Conservation (phyloP, 2,329 filamentous ascomycete genomes). For the Dichotomopilus funicola region DNA sequence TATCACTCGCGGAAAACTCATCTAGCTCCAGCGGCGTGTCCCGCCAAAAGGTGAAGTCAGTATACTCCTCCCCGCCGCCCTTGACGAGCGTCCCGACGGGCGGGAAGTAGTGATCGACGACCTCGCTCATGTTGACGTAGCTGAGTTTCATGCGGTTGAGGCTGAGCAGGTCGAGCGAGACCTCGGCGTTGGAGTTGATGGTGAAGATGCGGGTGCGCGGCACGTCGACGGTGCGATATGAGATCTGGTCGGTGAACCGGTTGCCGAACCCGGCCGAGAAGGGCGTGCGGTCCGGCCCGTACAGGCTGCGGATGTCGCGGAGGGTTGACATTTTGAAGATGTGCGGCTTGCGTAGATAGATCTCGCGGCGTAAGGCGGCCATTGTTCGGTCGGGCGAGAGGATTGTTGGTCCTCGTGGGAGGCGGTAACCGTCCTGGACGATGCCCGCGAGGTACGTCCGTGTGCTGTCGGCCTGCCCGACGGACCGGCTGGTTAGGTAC, state of each 20-base stretch:
- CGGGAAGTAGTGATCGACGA: slow-evolving; percentile 97
- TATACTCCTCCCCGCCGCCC: slow-evolving; percentile 87
- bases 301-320: slow-evolving; percentile 86
- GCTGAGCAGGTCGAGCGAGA: slow-evolving; percentile 81
- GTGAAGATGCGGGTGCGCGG: slow-evolving; percentile 89
- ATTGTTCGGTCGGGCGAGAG: slow-evolving; percentile 93
- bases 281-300: slow-evolving; percentile 67
- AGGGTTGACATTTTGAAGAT: slow-evolving; percentile 99
- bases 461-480: slow-evolving; percentile 88
- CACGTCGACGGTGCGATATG: slow-evolving; percentile 92
- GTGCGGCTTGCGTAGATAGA: slow-evolving; percentile 93
- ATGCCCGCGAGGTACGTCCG: slow-evolving; percentile 86
- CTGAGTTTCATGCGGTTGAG: slow-evolving; percentile 94
- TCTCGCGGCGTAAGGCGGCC: slow-evolving; percentile 81
- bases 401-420: slow-evolving; percentile 89
- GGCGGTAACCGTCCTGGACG: slow-evolving; percentile 73
- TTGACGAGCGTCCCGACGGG: slow-evolving; percentile 81
- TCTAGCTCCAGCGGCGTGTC: slow-evolving; percentile 76
- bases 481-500: slow-evolving; percentile 89
- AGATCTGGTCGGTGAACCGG: slow-evolving; percentile 89
- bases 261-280: slow-evolving; percentile 99
- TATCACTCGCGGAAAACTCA: slow-evolving; percentile 82
- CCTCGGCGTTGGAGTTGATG: slow-evolving; percentile 96
- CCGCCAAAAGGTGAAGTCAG: slow-evolving; percentile 96
- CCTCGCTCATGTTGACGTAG: slow-evolving; percentile 93